These are phyloP conservation scores for Mycena amicta DNA, from an alignment of 768 basidiomycete species.

Conservation along the genomic window DNA sequence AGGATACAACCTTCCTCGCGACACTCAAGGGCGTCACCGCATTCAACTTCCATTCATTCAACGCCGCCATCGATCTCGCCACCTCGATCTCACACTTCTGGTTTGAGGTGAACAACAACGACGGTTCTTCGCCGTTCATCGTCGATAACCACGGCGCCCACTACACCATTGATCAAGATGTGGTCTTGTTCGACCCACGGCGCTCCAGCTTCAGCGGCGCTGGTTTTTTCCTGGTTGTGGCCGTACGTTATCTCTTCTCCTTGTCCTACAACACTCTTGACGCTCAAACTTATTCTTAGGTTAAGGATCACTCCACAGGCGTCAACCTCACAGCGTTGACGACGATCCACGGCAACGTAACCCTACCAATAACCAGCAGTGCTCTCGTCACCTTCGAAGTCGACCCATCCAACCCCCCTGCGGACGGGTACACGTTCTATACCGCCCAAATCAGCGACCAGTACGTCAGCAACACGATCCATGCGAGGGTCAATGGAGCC, in stretches of 20 bases:
- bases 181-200: background rate
- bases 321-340: background rate
- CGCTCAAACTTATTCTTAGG: background rate
- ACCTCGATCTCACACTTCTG: no score
- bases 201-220: background rate
- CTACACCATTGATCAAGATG: conserved; percentile 2
- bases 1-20: background rate
- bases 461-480: conserved; percentile 1
- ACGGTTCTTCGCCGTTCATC: background rate
- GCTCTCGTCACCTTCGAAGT: background rate
- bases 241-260: background rate
- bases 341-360: background rate
- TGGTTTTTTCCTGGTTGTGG: background rate
- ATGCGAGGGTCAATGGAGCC: background rate
- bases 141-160: conserved; percentile 2
- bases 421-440: conserved; percentile 5
- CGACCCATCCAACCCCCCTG: background rate
- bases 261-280: background rate
- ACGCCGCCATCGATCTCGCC: background rate
- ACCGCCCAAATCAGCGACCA: background rate
- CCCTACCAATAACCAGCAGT: background rate
- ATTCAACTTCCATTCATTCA: background rate
- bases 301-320: background rate
- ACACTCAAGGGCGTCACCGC: background rate
- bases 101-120: no score